phyloP scores from a whole-genome alignment of 805 yeast genomes.

The Clavispora asparagi region DNA sequence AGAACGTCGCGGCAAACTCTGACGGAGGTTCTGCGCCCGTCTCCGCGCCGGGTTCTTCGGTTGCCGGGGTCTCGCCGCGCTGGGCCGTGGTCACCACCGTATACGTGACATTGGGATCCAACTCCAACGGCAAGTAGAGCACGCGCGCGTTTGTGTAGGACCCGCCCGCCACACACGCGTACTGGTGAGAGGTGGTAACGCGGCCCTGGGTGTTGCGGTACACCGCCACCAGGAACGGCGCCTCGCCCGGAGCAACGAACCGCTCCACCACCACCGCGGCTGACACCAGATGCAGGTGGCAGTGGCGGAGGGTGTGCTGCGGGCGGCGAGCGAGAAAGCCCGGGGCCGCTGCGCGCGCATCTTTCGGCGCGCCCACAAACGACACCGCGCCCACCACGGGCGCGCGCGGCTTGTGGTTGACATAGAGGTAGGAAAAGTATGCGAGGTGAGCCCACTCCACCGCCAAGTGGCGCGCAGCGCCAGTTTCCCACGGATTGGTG shows the following conservation, averaged over 20 bases:
- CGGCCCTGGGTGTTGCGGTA: background rate
- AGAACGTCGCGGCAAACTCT: background rate
- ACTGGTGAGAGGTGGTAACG: constrained; percentile 15
- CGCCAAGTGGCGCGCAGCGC: constrained; percentile 14
- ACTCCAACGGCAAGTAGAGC: constrained; percentile 25
- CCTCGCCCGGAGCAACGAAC: background rate
- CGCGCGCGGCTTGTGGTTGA: constrained; percentile 58
- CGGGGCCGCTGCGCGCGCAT: background rate
- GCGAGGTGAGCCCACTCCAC: constrained; percentile 17
- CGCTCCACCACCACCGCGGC: constrained; percentile 1
- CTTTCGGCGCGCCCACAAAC: background rate
- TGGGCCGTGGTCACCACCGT: constrained; percentile 19
- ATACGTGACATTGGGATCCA: constrained; percentile 21
- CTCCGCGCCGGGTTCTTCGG: no score
- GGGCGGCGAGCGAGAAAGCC: background rate
- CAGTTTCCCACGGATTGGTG: constrained; percentile 35
- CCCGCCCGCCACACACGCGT: constrained; percentile 11
- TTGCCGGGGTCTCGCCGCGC: background rate
- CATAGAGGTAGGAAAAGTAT: constrained; percentile 47
- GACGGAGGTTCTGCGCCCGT: no score
- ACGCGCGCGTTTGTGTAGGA: constrained; percentile 35
- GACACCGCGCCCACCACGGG: background rate
- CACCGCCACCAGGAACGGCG: background rate
- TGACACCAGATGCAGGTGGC: background rate
- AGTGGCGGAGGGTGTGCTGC: constrained; percentile 13